phyloP scores from a whole-genome alignment of 768 basidiomycete genomes.

The Leccinum obscurum region DNA sequence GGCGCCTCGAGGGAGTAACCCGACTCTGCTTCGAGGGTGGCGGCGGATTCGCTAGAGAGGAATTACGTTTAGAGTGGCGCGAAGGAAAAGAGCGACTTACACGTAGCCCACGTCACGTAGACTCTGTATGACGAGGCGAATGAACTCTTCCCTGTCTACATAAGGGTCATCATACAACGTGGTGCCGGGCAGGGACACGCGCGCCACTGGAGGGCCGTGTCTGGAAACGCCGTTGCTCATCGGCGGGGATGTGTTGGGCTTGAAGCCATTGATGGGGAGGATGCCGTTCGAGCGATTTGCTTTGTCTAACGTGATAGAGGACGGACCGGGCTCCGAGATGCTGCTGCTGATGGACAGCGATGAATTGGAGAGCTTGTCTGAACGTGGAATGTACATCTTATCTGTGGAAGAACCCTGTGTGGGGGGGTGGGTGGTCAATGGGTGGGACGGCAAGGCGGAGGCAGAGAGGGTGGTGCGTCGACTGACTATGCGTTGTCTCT shows the following conservation, averaged over 20 bases:
- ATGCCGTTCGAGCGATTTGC: conserved; percentile 33
- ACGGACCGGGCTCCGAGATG: conserved; percentile 52
- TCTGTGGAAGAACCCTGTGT: conserved; percentile 32
- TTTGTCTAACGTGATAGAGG: conserved; percentile 41
- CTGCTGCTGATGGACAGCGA: conserved; percentile 48
- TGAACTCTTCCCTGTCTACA: conserved; percentile 87
- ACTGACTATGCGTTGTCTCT: conserved; percentile 65
- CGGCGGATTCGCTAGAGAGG: conserved; percentile 76
- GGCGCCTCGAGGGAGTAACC: conserved; percentile 83
- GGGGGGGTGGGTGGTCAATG: conserved; percentile 21
- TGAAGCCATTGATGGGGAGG: conserved; percentile 46
- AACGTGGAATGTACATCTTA: conserved; percentile 54
- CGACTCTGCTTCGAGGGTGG: conserved; percentile 88
- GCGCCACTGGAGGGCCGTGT: conserved; percentile 49
- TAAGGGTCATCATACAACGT: conserved; percentile 75
- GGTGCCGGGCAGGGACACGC: conserved; percentile 70
- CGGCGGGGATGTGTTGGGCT: conserved; percentile 38
- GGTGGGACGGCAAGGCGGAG: conserved; percentile 10
- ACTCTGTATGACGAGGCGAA: conserved; percentile 85
- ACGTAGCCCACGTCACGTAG: conserved; percentile 83
- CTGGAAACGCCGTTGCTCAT: conserved; percentile 53
- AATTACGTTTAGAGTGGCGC: conserved; percentile 11
- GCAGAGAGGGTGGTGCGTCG: no score
- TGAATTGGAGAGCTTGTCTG: conserved; percentile 47
- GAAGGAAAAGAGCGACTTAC: conserved; percentile 39